Percentiles rank a stretch among this genome's conserved stretches.
phyloP scores from a whole-genome alignment of 768 basidiomycete species.

The Hysterangium stoloniferum region DNA sequence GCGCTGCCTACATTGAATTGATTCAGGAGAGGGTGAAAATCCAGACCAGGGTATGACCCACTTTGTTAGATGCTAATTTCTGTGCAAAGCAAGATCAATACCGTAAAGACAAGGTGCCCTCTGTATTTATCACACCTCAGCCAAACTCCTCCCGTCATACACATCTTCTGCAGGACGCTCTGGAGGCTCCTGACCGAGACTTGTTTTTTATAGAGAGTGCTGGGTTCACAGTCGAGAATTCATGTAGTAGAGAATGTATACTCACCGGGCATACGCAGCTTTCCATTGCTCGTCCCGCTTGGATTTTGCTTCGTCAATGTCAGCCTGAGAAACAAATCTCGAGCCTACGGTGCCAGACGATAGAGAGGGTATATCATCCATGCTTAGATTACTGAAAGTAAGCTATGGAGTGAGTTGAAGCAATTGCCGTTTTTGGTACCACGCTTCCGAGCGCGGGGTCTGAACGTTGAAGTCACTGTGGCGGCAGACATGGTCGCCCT shows the following conservation, averaged over 20 bases:
- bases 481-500: slow-evolving; percentile 1
- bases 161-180: slow-evolving; percentile 66
- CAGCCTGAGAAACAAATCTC: slow-evolving; percentile 74
- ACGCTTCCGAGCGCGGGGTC: no score
- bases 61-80: slow-evolving; percentile 89
- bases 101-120: slow-evolving; percentile 4
- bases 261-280: slow-evolving; percentile 76
- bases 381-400: slow-evolving; percentile 18
- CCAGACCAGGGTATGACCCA: slow-evolving; percentile 25
- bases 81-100: slow-evolving; percentile 25
- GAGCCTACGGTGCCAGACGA: slow-evolving; percentile 69
- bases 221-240: neutral
- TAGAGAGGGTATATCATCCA: slow-evolving; percentile 75
- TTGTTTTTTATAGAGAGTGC: slow-evolving; percentile 20
- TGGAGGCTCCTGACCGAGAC: slow-evolving; percentile 81
- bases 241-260: slow-evolving; percentile 1
- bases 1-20: slow-evolving; percentile 59
- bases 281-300: slow-evolving; percentile 82
- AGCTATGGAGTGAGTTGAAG: neutral
- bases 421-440: neutral
- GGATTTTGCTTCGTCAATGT: slow-evolving; percentile 64
- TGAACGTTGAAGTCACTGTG: neutral
- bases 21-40: no score
- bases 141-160: slow-evolving; percentile 79
- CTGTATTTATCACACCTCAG: slow-evolving; percentile 55